Evolutionary conservation across 768 basidiomycete genomes (phyloP).

Genomic region (Suillus fuscotomentosus): DNA sequence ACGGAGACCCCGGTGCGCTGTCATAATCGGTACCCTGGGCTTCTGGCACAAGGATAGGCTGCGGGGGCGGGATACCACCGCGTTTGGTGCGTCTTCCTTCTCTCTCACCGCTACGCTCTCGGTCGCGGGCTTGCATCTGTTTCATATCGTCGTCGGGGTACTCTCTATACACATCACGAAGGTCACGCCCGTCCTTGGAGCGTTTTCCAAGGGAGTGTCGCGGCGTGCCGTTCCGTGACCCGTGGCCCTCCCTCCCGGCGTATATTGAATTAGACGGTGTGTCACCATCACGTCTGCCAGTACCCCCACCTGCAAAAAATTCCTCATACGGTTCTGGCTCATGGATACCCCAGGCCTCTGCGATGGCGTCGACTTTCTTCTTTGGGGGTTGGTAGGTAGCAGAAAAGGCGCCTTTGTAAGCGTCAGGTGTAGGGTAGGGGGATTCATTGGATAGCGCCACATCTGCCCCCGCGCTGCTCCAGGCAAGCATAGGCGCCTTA

Average conservation of each 20-base stretch:
- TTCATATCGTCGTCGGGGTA: conserved; percentile 39
- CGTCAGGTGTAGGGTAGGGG: conserved; percentile 51
- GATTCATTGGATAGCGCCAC: conserved; percentile 37
- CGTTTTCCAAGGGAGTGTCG: conserved; percentile 35
- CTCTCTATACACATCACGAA: conserved; percentile 45
- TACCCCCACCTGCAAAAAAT: conserved; percentile 80
- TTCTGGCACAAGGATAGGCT: conserved; percentile 77
- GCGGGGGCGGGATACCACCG: conserved; percentile 68
- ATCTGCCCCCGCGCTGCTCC: conserved; percentile 47
- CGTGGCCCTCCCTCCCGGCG: conserved; percentile 56
- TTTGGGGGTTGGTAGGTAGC: conserved; percentile 60
- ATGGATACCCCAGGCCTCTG: conserved; percentile 91
- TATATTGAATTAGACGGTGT: conserved; percentile 69
- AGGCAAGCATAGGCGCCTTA: conserved; percentile 83
- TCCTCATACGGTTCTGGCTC: conserved; percentile 92
- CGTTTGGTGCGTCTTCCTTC: conserved; percentile 43
- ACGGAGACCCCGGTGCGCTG: conserved; percentile 39
- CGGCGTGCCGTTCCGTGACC: conserved; percentile 35
- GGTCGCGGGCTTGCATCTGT: conserved; percentile 24
- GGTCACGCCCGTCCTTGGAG: conserved; percentile 50
- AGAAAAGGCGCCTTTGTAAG: conserved; percentile 44
- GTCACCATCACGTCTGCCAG: conserved; percentile 43
- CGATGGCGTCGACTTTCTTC: conserved; percentile 86
- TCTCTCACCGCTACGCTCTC: conserved; percentile 35
- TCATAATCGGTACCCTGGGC: conserved; percentile 37